Conservation (phyloP, 345 rosid species). For the Draba incana region DNA sequence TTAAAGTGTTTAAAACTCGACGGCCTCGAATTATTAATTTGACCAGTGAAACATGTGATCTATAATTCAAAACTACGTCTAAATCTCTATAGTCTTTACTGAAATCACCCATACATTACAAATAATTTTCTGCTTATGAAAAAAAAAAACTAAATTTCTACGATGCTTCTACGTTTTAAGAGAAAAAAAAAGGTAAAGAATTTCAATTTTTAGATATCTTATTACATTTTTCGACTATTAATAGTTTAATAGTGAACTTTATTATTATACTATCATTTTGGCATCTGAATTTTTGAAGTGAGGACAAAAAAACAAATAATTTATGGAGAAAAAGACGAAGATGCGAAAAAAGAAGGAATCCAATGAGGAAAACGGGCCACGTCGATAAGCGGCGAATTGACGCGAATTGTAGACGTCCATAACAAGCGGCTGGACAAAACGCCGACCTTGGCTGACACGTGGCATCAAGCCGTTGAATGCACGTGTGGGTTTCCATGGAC, state of each 20-base stretch:
- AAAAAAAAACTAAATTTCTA: too few species aligned
- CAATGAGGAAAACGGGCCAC: conserved; percentile 34
- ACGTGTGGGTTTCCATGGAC: conserved; percentile 35
- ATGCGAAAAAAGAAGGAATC: conserved; percentile 30
- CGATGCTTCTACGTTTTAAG: too few species aligned
- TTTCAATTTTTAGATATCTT: too few species aligned
- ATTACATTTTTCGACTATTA: too few species aligned
- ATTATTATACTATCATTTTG: too few species aligned
- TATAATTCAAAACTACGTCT: not conserved
- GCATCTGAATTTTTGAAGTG: not conserved
- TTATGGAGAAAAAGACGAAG: not conserved
- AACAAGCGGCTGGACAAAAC: conserved; percentile 31
- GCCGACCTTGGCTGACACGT: conserved; percentile 21
- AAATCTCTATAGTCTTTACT: not conserved
- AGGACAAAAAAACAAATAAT: not conserved
- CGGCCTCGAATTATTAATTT: not conserved
- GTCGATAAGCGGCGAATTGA: conserved; percentile 14
- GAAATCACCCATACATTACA: not conserved
- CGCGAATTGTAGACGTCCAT: conserved; percentile 19
- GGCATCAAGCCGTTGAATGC: not conserved
- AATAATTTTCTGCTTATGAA: not conserved
- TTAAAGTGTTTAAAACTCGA: conserved; percentile 1
- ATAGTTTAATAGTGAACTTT: too few species aligned
- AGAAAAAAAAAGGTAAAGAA: too few species aligned
- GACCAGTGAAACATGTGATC: not conserved